Evolutionary conservation across 148 eudicot genomes (phyloP), one percentile per base, ranked within the genome.

Genomic region (Camellia lanceoleosa): DNA sequence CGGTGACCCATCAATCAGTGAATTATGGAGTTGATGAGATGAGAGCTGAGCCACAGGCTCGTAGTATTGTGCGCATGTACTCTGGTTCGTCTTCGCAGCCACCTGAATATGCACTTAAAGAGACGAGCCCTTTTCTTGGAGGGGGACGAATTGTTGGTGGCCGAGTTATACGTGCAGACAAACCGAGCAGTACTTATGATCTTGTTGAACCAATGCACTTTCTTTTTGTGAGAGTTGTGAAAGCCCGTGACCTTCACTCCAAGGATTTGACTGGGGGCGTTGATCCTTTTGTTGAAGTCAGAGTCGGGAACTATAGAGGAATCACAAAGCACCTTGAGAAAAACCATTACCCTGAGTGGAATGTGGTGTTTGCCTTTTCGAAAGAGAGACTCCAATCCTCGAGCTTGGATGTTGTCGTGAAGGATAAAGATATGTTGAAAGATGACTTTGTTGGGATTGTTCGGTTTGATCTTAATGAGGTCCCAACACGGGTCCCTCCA

Each of bases 61-160:
- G 93, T 20, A 89, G 84, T 54, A 20, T 66, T 13, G 65, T 83
- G n/a, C 89, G 77, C 23, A 82, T 83, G 79, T 83, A 76, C 59
- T 79, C 84, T 5, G 88, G 89, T 13, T 68, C 76, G 13, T 30
- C 88, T 38, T 71, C 86, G 52, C 92, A 87, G 52, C 80, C 90
- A 0, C 56, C 68, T 78, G 93, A 90, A 42, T 91, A 86, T 85
- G 72, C 86, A 19, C 88, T 94, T 15, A 88, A 82, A 82, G 98
- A 94, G 78, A 89, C 96, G 3, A 92, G 90, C 81, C 98, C 98
- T 30, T 71, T 81, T 67, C 80, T 66, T n/a, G 80, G 80, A 9
- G 80, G 67, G 6, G 47, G 54, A 14, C 73, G 64, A 66, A 64
- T 69, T 43, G 80, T 69, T 23, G 38, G 80, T 1, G 80, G 80